These are phyloP conservation scores for Austroboletus eburneus DNA, from an alignment of 768 basidiomycete species.

Conservation along the genomic window DNA sequence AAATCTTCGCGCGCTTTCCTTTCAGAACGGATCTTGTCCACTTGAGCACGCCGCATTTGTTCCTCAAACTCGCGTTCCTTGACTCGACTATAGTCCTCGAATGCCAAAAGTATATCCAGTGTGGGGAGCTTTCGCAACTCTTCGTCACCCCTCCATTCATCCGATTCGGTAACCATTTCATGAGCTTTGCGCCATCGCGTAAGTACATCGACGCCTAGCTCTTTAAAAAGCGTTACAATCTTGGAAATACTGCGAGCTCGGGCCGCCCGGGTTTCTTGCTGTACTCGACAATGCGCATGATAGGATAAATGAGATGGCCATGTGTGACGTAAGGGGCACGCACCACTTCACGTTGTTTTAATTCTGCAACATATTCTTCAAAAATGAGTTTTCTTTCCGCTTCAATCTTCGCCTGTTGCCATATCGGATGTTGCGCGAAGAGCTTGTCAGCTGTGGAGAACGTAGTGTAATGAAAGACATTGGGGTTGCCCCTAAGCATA, in stretches of 20 bases:
- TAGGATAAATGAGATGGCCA: constrained; percentile 4
- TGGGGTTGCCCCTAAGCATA: constrained; percentile 82
- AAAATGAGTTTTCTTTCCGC: constrained; percentile 85
- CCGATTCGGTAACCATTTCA: constrained; percentile 67
- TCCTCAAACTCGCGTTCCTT: constrained; percentile 91
- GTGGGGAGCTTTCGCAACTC: constrained; percentile 83
- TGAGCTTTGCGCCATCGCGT: constrained; percentile 90
- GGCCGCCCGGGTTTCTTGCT: constrained; percentile 78
- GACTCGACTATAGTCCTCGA: constrained; percentile 90
- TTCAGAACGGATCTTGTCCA: constrained; percentile 80
- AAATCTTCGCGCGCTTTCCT: constrained; percentile 91
- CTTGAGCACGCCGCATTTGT: constrained; percentile 70
- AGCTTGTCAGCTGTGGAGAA: constrained; percentile 85
- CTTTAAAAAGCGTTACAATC: constrained; percentile 80
- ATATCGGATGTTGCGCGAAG: constrained; percentile 84
- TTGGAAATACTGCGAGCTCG: constrained; percentile 78
- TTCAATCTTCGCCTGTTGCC: constrained; percentile 84
- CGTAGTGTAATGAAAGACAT: constrained; percentile 88
- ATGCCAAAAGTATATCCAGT: constrained; percentile 87
- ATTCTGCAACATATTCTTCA: constrained; percentile 84
- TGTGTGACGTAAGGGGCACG: constrained; percentile 26
- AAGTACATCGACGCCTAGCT: constrained; percentile 86
- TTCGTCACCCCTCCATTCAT: constrained; percentile 71
- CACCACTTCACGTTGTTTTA: constrained; percentile 88
- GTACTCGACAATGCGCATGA: constrained; percentile 7